phyloP scores from a whole-genome alignment of 129 eudicot genomes.

The Centella asiatica region DNA sequence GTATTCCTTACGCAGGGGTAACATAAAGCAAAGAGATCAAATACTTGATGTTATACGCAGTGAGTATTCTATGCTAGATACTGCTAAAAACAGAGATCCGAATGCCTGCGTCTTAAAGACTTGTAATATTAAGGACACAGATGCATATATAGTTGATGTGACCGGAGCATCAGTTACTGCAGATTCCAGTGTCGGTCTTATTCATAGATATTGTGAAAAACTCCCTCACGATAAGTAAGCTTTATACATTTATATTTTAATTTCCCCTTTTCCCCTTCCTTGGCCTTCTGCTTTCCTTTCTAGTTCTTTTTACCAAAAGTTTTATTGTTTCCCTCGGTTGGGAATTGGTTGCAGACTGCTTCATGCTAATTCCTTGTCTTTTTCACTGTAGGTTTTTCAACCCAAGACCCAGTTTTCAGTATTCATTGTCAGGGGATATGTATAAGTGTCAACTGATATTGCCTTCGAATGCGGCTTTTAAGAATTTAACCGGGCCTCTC shows the following conservation, averaged over 20 bases:
- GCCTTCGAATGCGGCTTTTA: conserved; percentile 60
- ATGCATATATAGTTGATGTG: conserved; percentile 38
- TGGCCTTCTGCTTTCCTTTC: neutral
- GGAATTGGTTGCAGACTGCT: neutral
- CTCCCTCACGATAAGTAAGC: conserved; percentile 58
- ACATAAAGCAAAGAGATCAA: conserved; percentile 46
- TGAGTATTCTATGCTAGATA: conserved; percentile 36
- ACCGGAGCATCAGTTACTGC: conserved; percentile 71
- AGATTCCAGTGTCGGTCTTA: conserved; percentile 50
- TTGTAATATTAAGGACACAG: conserved; percentile 25
- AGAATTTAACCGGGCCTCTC: conserved; percentile 39
- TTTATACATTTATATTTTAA: no score
- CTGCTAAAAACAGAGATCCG: conserved; percentile 38
- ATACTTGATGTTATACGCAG: conserved; percentile 44
- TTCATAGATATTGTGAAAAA: conserved; percentile 48
- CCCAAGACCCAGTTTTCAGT: conserved; percentile 46
- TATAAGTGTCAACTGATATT: conserved; percentile 44
- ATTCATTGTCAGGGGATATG: conserved; percentile 25
- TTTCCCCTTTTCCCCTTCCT: no score
- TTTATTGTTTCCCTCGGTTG: neutral
- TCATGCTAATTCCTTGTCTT: neutral
- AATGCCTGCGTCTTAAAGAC: conserved; percentile 24
- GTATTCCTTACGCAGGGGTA: conserved; percentile 47
- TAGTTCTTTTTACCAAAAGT: no score
- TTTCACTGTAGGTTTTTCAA: conserved; percentile 31